Conservation (phyloP, 352 stramenopile genomes). For the Phytophthora tentaculata region DNA sequence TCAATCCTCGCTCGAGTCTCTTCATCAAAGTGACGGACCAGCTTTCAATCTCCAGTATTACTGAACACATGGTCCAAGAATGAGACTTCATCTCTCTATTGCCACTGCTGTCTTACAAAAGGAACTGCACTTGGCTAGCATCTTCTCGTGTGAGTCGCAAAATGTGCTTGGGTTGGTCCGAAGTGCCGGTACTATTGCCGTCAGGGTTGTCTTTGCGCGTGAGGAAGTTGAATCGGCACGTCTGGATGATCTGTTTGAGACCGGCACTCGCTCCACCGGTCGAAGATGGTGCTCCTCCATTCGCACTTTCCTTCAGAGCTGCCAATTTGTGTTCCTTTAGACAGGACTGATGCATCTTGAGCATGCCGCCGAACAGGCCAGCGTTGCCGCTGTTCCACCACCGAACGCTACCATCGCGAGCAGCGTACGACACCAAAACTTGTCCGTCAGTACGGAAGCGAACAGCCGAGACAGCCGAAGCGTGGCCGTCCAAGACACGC, state of each 20-base stretch:
- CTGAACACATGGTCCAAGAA: too few species aligned
- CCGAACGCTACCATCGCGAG: constrained; percentile 75
- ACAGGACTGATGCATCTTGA: constrained; percentile 90
- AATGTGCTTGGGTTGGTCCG: constrained; percentile 56
- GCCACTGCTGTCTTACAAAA: constrained; percentile 45
- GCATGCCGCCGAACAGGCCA: constrained; percentile 81
- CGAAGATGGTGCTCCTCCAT: constrained; percentile 46
- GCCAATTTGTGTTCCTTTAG: constrained; percentile 84
- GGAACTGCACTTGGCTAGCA: constrained; percentile 83
- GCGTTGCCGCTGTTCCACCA: constrained; percentile 89
- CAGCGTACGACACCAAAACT: constrained; percentile 85
- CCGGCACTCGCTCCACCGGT: constrained; percentile 68
- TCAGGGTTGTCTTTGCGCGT: constrained; percentile 56
- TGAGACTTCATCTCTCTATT: not conserved
- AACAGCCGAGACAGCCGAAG: constrained; percentile 72
- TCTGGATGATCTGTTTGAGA: constrained; percentile 86
- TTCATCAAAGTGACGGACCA: not conserved
- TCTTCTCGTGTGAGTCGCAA: constrained; percentile 79
- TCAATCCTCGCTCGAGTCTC: not conserved
- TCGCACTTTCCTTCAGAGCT: constrained; percentile 47
- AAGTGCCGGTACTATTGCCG: constrained; percentile 6
- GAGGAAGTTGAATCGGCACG: constrained; percentile 83
- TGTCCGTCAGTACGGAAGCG: constrained; percentile 76
- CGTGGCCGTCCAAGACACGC: constrained; percentile 85
- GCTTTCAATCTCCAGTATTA: too few species aligned